These are phyloP conservation scores for Cryptococcus neoformans DNA, from an alignment of 1,284 basidiomycete species.

Conservation along the genomic window DNA sequence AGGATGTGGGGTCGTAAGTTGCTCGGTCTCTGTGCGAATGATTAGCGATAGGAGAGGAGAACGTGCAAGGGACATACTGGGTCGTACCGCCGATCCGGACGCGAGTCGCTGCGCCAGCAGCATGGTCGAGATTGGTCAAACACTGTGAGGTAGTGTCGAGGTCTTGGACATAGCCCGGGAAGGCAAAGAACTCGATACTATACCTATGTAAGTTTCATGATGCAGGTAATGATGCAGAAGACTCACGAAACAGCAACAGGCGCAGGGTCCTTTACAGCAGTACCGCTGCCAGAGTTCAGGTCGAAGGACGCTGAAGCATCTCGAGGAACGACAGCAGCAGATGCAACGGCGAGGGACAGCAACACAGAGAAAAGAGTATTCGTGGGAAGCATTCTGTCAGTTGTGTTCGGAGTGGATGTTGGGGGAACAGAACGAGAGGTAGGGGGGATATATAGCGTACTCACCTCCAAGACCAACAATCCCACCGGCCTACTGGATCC, in stretches of 20 bases:
- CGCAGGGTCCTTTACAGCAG: background rate
- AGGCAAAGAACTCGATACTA: constrained; percentile 51
- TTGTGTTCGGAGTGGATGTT: background rate
- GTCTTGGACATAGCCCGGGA: constrained; percentile 48
- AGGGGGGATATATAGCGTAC: background rate
- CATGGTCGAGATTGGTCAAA: constrained; percentile 44
- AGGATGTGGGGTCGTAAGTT: constrained; percentile 45
- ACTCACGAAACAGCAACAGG: background rate
- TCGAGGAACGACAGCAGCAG: background rate
- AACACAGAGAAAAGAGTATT: background rate
- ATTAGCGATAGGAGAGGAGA: background rate
- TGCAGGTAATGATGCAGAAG: background rate
- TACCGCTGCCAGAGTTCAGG: background rate
- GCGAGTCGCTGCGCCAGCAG: constrained; percentile 49
- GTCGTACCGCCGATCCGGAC: constrained; percentile 54
- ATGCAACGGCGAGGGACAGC: background rate
- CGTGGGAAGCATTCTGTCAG: background rate
- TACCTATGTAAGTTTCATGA: background rate
- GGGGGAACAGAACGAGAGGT: background rate
- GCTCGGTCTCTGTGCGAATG: constrained; percentile 48
- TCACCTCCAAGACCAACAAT: background rate
- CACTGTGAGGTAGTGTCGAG: constrained; percentile 49
- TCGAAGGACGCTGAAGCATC: background rate
- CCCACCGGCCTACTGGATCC: background rate
- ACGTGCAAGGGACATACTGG: constrained; percentile 39